phyloP scores from a whole-genome alignment of 331 rosid species.

The Saraca asoca region DNA sequence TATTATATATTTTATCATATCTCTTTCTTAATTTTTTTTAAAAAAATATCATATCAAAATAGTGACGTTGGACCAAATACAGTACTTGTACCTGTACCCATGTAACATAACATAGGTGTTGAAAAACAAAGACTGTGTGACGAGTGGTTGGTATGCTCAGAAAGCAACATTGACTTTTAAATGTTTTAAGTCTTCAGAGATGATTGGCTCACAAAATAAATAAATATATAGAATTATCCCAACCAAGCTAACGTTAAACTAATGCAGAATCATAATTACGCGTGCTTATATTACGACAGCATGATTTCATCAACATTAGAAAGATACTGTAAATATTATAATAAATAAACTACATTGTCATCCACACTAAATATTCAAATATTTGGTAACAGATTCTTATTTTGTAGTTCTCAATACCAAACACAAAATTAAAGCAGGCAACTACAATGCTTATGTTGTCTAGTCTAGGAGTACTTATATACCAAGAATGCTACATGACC shows the following conservation, averaged over 20 bases:
- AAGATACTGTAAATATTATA: neutral
- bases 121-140: slow-evolving; percentile 15
- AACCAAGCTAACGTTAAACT: slow-evolving; percentile 13
- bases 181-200: slow-evolving; percentile 1
- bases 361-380: no score
- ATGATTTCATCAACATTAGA: neutral
- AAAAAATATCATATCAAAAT: no score
- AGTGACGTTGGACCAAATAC: no score
- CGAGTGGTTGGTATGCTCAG: slow-evolving; percentile 1
- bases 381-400: no score
- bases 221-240: neutral
- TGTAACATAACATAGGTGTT: no score
- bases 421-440: slow-evolving; percentile 4
- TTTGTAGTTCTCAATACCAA: no score
- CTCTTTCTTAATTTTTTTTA: no score
- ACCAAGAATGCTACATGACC: no score
- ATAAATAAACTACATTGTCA: neutral
- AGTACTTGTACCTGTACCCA: no score
- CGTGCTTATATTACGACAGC: slow-evolving; percentile 6
- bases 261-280: neutral
- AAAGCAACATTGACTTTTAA: slow-evolving; percentile 24
- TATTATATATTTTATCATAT: no score
- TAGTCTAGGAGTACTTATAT: no score
- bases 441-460: neutral
- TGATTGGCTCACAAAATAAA: slow-evolving; percentile 17